Evolutionary conservation across 2,329 filamentous ascomycete species (phyloP).

Genomic region (Penicillium olsonii): DNA sequence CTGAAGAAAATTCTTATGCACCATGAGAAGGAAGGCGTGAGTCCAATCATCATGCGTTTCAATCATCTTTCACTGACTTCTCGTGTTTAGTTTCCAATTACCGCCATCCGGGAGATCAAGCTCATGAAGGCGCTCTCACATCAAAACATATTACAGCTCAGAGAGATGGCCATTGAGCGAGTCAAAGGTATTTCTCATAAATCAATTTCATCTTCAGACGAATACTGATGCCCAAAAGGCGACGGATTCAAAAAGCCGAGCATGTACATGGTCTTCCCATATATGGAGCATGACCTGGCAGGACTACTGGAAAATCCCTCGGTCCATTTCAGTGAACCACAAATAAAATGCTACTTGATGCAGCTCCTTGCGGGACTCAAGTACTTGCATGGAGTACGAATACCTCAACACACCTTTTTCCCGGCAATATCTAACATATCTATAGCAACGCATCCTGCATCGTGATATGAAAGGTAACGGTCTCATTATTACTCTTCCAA

Average conservation of each 20-base stretch:
- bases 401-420: neutral
- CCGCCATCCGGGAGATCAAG: constrained; percentile 95
- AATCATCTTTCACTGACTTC: neutral
- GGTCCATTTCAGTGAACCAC: constrained; percentile 80
- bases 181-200: constrained; percentile 55
- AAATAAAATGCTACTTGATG: constrained; percentile 97
- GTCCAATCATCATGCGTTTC: constrained; percentile 25
- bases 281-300: constrained; percentile 99
- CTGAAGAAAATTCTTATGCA: constrained; percentile 99
- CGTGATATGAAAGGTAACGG: constrained; percentile 82
- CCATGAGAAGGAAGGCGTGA: constrained; percentile 93
- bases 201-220: neutral
- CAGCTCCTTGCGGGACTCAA: constrained; percentile 86
- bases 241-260: constrained; percentile 76
- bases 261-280: constrained; percentile 98
- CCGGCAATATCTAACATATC: constrained; percentile 4
- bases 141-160: constrained; percentile 78
- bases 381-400: constrained; percentile 75
- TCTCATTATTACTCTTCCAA: neutral
- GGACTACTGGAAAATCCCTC: constrained; percentile 93
- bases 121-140: constrained; percentile 94
- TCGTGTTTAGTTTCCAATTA: constrained; percentile 76
- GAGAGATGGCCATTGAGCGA: constrained; percentile 94
- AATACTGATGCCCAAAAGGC: constrained; percentile 45
- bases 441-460: constrained; percentile 75